Conservation (phyloP, 225 moss, liverwort and hornwort genomes). For the Pseudoscleropodium purum region DNA sequence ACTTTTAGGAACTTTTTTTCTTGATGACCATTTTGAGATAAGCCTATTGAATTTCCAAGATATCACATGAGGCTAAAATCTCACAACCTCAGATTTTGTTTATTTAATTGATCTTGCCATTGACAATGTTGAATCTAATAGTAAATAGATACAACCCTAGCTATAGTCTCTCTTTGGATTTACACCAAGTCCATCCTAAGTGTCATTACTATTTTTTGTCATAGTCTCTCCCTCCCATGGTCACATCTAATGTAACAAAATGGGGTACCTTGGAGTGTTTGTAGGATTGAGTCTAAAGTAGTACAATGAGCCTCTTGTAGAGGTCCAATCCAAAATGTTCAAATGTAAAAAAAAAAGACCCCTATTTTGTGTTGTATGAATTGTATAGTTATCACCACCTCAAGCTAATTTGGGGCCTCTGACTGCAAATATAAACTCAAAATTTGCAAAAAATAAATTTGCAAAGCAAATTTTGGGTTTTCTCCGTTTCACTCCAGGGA, state of each 20-base stretch:
- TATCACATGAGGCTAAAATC: rapidly evolving
- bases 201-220: background rate
- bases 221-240: rapidly evolving
- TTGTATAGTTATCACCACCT: too few relatives aligned
- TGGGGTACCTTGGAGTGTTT: too few relatives aligned
- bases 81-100: background rate
- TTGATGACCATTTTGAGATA: background rate
- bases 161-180: background rate
- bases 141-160: rapidly evolving
- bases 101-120: background rate
- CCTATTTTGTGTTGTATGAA: too few relatives aligned
- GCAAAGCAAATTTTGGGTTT: too few relatives aligned
- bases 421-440: too few relatives aligned
- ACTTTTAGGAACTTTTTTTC: background rate
- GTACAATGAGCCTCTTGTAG: too few relatives aligned
- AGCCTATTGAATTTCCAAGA: rapidly evolving
- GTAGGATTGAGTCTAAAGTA: too few relatives aligned
- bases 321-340: too few relatives aligned
- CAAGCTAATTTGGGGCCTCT: too few relatives aligned
- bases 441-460: too few relatives aligned
- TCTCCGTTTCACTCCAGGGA: too few relatives aligned
- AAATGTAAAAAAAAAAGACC: too few relatives aligned
- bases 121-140: background rate
- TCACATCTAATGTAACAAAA: background rate
- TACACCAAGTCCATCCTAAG: background rate